Evolutionary conservation across 1,139 yeast species (phyloP).

Genomic region (Lodderomyces metapsilosis): DNA sequence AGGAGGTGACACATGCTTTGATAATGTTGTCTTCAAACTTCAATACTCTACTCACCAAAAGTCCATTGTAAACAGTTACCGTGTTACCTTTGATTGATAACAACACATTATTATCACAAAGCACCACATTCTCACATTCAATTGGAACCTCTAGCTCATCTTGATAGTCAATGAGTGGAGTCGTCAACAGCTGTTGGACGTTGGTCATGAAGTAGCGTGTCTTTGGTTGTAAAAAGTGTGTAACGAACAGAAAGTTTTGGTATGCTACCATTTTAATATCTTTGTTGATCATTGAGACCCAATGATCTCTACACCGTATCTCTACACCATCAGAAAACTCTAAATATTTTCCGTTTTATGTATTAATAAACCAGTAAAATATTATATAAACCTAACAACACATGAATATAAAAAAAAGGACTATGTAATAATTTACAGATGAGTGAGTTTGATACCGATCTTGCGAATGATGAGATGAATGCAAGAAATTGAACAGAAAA

Average conservation of each 20-base stretch:
- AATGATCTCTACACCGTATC: too few species aligned
- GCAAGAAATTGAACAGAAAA: constrained; percentile 2
- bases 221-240: constrained; percentile 4
- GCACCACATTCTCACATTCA: constrained; percentile 14
- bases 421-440: constrained; percentile 10
- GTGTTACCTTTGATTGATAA: constrained; percentile 23
- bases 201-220: neutral
- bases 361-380: constrained; percentile 11
- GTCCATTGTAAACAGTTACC: constrained; percentile 19
- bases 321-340: neutral
- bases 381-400: constrained; percentile 11
- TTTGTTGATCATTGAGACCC: too few species aligned
- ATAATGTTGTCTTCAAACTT: constrained; percentile 47
- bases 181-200: constrained; percentile 3
- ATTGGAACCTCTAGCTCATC: constrained; percentile 19
- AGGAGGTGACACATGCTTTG: constrained; percentile 50
- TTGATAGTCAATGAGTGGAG: constrained; percentile 10
- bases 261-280: neutral
- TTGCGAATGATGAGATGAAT: constrained; percentile 6
- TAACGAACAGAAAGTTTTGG: too few species aligned
- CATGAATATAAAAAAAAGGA: constrained; percentile 4
- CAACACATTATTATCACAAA: constrained; percentile 32
- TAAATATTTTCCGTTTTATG: constrained; percentile 11
- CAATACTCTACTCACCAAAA: constrained; percentile 37
- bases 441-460: constrained; percentile 6